Percentiles rank a stretch among this genome's conserved stretches.
Conservation (phyloP, 1,139 yeast genomes). For the Scheffersomyces titani region DNA sequence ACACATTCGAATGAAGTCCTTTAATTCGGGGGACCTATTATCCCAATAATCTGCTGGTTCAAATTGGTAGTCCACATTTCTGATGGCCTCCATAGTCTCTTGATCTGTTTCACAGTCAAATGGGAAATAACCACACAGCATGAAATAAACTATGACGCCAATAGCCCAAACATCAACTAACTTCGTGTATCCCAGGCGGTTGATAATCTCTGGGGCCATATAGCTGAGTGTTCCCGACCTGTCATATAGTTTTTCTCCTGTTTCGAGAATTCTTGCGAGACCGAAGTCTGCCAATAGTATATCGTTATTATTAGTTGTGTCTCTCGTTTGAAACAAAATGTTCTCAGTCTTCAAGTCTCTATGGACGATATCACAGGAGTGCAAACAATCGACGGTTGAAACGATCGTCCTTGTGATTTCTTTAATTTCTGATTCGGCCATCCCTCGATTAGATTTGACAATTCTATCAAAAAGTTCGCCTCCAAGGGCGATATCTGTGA, state of each 20-base stretch:
- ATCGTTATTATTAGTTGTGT: slow-evolving; percentile 29
- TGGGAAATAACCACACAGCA: slow-evolving; percentile 77
- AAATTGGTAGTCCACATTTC: slow-evolving; percentile 55
- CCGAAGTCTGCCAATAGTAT: slow-evolving; percentile 77
- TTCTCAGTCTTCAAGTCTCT: slow-evolving; percentile 47
- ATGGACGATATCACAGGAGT: slow-evolving; percentile 36
- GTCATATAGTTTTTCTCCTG: slow-evolving; percentile 29
- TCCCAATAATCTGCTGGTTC: slow-evolving; percentile 65
- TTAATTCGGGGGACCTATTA: slow-evolving; percentile 54
- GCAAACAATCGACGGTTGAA: slow-evolving; percentile 32
- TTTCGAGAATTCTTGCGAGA: slow-evolving; percentile 39
- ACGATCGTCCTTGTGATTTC: slow-evolving; percentile 34
- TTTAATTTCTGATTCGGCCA: slow-evolving; percentile 50
- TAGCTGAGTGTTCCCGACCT: slow-evolving; percentile 71
- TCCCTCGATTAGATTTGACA: slow-evolving; percentile 44
- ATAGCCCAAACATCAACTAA: slow-evolving; percentile 78
- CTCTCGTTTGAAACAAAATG: slow-evolving; percentile 27
- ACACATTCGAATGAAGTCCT: slow-evolving; percentile 60
- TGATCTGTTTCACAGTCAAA: slow-evolving; percentile 75
- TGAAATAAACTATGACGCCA: slow-evolving; percentile 71
- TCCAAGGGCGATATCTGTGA: slow-evolving; percentile 68
- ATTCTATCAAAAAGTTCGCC: slow-evolving; percentile 72
- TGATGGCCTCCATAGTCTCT: slow-evolving; percentile 67
- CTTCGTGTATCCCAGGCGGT: slow-evolving; percentile 55
- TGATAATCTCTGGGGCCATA: slow-evolving; percentile 69